Percentiles rank a stretch among this genome's conserved stretches.
Evolutionary conservation across 2,329 filamentous ascomycete species (phyloP).

Genomic region (Aureobasidium namibiae): DNA sequence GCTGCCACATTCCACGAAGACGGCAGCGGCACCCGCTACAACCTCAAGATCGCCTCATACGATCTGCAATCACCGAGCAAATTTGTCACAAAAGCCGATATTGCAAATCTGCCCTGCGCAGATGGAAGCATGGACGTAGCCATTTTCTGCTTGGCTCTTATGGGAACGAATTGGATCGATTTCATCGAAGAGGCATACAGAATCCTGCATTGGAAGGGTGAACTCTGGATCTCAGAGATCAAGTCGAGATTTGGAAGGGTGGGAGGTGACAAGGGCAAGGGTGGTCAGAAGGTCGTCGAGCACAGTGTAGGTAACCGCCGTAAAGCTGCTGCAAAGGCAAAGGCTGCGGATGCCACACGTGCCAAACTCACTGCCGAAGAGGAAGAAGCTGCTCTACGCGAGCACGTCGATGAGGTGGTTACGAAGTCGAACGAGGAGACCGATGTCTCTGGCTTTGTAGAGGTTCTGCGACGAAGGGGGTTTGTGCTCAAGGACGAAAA

Average conservation of each 20-base stretch:
- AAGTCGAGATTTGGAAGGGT: constrained; percentile 78
- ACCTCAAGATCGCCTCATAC: constrained; percentile 71
- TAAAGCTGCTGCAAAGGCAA: constrained; percentile 37
- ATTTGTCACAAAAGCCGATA: constrained; percentile 81
- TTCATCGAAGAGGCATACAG: constrained; percentile 96
- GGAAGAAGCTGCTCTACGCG: constrained; percentile 48
- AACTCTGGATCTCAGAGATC: constrained; percentile 96
- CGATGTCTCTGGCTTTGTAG: constrained; percentile 78
- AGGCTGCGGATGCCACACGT: constrained; percentile 25
- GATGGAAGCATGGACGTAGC: constrained; percentile 75
- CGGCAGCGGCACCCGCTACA: constrained; percentile 53
- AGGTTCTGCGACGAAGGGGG: constrained; percentile 69
- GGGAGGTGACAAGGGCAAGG: constrained; percentile 33
- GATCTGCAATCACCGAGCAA: constrained; percentile 72
- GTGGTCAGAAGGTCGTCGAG: constrained; percentile 42
- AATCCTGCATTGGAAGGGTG: constrained; percentile 83
- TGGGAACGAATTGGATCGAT: constrained; percentile 97
- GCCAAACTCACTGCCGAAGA: constrained; percentile 47
- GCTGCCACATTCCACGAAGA: constrained; percentile 55
- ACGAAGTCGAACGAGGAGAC: constrained; percentile 60
- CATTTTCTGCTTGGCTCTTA: constrained; percentile 91
- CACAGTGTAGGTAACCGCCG: constrained; percentile 63
- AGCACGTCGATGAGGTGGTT: constrained; percentile 59
- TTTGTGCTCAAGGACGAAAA: constrained; percentile 66
- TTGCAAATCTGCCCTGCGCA: constrained; percentile 68